Evolutionary conservation across 164 flowering plant species (phyloP), one percentile per base, ranked within the genome.

Genomic region (Nymphaea colorata): DNA sequence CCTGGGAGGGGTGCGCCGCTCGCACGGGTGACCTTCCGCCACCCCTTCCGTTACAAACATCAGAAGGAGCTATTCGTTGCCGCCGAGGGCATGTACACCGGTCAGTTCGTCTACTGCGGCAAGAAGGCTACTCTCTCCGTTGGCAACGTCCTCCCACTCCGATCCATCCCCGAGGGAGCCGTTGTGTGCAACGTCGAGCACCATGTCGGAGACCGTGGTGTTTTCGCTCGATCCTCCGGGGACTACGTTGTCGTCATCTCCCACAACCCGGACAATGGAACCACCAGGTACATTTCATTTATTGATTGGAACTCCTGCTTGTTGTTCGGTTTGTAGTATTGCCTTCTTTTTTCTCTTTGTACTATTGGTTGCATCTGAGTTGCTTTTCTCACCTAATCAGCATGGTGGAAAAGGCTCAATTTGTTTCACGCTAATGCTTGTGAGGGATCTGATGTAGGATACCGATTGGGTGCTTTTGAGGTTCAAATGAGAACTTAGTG

Each of bases 11-110:
- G 87, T 4, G 87, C 87, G 3, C 87, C 87, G 2, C 80, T 84
- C 6, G 84, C 85, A 55, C 75, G 79, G 4, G 82, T 84, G 44
- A 62, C 81, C 14, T 84, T 84, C 74, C 85, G 87, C n/a, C 85
- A 84, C 62, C 87, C 87, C 0, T 84, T 80, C 72, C 74, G 85
- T 0, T 84, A 78, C 80, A 76, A 81, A 83, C 81, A 81, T 72
- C 87, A 84, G 82, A 82, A 82, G 80, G 87, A 84, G 77, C 82
- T 82, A 10, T 84, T 84, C 68, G 69, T 84, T 36, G 87, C 87
- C 3, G 87, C 87, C n/a, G 87, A 84, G 75, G 87, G 87, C 14
- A 80, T 82, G 75, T 84, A 82, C 72, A 74, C 84, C 2, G 85
- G 87, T 3, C 87, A 84, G 83, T 84, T 81, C 68, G 72, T 84